These are phyloP conservation scores for Leccinum angustisporum DNA, from an alignment of 1,284 basidiomycete genomes.

Conservation along the genomic window DNA sequence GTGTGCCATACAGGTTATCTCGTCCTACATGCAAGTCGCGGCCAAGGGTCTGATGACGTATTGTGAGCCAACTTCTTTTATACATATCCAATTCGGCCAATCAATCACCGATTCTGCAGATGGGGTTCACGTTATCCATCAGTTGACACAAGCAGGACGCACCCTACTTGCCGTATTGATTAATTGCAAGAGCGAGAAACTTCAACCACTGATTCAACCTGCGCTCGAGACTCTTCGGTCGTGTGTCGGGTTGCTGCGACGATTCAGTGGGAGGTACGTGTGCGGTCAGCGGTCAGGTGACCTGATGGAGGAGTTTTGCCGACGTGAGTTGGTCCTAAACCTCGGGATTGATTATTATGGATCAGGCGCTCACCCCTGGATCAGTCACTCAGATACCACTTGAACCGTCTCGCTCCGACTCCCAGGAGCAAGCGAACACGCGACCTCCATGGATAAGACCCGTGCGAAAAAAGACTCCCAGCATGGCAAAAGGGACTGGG, in stretches of 20 bases:
- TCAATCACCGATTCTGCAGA: slow-evolving; percentile 45
- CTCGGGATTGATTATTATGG: background rate
- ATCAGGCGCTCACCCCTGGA: slow-evolving; percentile 17
- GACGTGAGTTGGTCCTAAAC: slow-evolving; percentile 57
- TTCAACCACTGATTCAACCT: slow-evolving; percentile 74
- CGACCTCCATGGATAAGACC: slow-evolving; percentile 86
- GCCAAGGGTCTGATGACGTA: slow-evolving; percentile 91
- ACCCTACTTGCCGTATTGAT: slow-evolving; percentile 83
- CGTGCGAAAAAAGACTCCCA: slow-evolving; percentile 71
- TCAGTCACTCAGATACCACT: slow-evolving; percentile 86
- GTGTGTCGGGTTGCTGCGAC: slow-evolving; percentile 76
- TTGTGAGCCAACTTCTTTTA: slow-evolving; percentile 53
- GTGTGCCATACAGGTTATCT: slow-evolving; percentile 77
- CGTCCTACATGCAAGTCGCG: slow-evolving; percentile 79
- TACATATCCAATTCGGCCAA: slow-evolving; percentile 8
- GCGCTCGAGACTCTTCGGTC: slow-evolving; percentile 82
- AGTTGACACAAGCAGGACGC: slow-evolving; percentile 88
- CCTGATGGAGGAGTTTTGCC: slow-evolving; percentile 90
- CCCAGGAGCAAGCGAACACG: slow-evolving; percentile 47
- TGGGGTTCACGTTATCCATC: slow-evolving; percentile 91
- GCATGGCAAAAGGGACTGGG: slow-evolving; percentile 34
- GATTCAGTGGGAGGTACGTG: slow-evolving; percentile 80
- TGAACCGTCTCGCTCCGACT: slow-evolving; percentile 57
- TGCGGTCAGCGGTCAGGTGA: slow-evolving; percentile 87
- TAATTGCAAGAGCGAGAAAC: slow-evolving; percentile 68